Conservation (phyloP, 805 yeast species). For the Pichia thaimueangensis region DNA sequence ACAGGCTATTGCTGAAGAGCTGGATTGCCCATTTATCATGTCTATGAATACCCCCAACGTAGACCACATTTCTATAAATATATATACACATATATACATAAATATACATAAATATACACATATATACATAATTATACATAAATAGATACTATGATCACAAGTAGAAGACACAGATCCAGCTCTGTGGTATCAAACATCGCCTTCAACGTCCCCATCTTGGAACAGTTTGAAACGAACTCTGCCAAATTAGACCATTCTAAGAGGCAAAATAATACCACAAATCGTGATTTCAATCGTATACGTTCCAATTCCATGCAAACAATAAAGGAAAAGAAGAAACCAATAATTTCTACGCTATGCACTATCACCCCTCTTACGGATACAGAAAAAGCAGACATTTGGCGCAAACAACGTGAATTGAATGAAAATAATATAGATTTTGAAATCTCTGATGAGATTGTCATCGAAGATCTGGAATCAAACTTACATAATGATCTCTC, state of each 20-base stretch:
- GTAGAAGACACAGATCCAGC: conserved; percentile 41
- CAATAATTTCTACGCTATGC: too few relatives aligned
- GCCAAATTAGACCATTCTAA: background rate
- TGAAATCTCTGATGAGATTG: conserved; percentile 1
- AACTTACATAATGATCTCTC: conserved; percentile 28
- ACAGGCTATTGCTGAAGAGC: too few relatives aligned
- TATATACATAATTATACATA: too few relatives aligned
- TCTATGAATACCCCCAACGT: too few relatives aligned
- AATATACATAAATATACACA: background rate
- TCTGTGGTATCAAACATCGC: conserved; percentile 63
- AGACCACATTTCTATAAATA: too few relatives aligned
- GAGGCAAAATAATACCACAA: too few relatives aligned
- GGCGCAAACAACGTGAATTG: conserved; percentile 18
- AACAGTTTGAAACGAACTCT: conserved; percentile 13
- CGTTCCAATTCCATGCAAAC: too few relatives aligned
- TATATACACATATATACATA: too few relatives aligned
- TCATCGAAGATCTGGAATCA: background rate
- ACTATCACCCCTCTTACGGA: background rate
- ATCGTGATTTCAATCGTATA: too few relatives aligned
- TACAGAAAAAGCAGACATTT: conserved; percentile 21
- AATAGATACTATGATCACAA: background rate
- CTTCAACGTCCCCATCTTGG: conserved; percentile 39
- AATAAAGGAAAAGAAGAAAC: too few relatives aligned
- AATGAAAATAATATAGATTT: conserved; percentile 24
- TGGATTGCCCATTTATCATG: too few relatives aligned